A percentile compares a stretch with the other conserved stretches of the same genome.
Evolutionary conservation across 768 basidiomycete genomes (phyloP).

Genomic region (Sistotremastrum suecicum): DNA sequence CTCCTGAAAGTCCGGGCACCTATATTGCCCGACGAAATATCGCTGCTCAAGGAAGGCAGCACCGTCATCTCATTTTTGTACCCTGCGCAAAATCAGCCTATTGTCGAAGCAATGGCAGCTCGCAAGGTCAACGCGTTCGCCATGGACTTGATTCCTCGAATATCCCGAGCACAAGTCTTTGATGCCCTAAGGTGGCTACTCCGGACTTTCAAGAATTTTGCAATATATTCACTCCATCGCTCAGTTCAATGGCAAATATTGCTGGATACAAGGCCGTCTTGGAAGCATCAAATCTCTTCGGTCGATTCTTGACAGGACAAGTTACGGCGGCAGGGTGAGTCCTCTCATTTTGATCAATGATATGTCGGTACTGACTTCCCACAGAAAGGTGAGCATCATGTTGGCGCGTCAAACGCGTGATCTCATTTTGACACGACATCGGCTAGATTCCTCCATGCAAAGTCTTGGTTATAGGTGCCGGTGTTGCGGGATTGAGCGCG

Average conservation of each 20-base stretch:
- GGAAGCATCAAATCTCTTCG: constrained; percentile 83
- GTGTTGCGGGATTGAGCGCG: constrained; percentile 80
- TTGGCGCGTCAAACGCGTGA: background rate
- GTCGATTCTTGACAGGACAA: constrained; percentile 80
- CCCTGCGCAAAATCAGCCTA: constrained; percentile 64
- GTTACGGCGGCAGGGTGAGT: constrained; percentile 81
- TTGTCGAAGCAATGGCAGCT: constrained; percentile 55
- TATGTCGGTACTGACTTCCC: constrained; percentile 1
- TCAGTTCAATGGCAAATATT: constrained; percentile 86
- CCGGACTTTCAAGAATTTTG: background rate
- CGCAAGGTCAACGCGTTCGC: constrained; percentile 63
- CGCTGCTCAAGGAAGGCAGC: constrained; percentile 52
- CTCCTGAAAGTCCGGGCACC: constrained; percentile 81
- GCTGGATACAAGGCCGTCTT: constrained; percentile 88
- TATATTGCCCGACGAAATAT: constrained; percentile 43
- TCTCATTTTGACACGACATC: background rate
- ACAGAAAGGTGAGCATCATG: constrained; percentile 26
- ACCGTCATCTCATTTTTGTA: constrained; percentile 77
- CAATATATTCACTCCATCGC: background rate
- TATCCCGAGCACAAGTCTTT: constrained; percentile 81
- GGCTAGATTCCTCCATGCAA: constrained; percentile 72
- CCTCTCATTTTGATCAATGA: constrained; percentile 1
- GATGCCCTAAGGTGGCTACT: constrained; percentile 61
- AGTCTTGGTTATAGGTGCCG: constrained; percentile 77
- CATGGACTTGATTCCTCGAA: constrained; percentile 89